Conservation (phyloP, 106 monocot species). For the Triglochin maritima region DNA sequence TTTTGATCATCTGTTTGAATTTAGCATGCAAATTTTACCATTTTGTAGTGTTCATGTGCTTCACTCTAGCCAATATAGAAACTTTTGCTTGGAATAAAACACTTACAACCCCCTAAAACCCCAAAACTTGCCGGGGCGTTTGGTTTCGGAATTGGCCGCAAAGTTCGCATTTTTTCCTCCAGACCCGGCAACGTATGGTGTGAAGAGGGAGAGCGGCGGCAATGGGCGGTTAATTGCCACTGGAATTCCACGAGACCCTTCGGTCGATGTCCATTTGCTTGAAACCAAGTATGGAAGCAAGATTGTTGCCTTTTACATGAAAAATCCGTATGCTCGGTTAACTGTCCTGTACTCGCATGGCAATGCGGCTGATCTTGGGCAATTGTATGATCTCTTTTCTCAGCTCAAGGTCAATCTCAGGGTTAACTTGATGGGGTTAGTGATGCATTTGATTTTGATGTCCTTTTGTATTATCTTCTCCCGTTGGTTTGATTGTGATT, state of each 20-base stretch:
- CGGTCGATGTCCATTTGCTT: slow-evolving; percentile 47
- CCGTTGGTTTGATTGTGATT: too few relatives aligned
- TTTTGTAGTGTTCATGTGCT: too few relatives aligned
- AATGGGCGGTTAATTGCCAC: slow-evolving; percentile 42
- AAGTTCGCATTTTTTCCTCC: slow-evolving; percentile 85
- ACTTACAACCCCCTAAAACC: too few relatives aligned
- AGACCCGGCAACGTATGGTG: slow-evolving; percentile 49
- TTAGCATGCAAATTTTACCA: too few relatives aligned
- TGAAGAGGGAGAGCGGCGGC: slow-evolving; percentile 23
- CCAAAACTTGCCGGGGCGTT: slow-evolving; percentile 63
- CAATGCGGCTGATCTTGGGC: slow-evolving; percentile 85
- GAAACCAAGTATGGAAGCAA: slow-evolving; percentile 57
- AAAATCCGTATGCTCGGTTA: slow-evolving; percentile 52
- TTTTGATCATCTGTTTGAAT: too few relatives aligned
- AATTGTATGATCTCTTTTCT: slow-evolving; percentile 77
- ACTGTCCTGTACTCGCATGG: slow-evolving; percentile 88
- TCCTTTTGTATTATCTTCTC: too few relatives aligned
- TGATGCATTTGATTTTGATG: too few relatives aligned
- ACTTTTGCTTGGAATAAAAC: too few relatives aligned
- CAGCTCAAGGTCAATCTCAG: slow-evolving; percentile 84
- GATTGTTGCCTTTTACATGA: slow-evolving; percentile 64
- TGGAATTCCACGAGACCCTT: slow-evolving; percentile 46
- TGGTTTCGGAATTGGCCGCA: slow-evolving; percentile 66
- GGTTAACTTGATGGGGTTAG: slow-evolving; percentile 84
- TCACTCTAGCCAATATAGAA: too few relatives aligned